These are phyloP conservation scores for Thinopyrum obtusiflorum DNA, from an alignment of 202 grass and related monocot species.

Conservation along the genomic window DNA sequence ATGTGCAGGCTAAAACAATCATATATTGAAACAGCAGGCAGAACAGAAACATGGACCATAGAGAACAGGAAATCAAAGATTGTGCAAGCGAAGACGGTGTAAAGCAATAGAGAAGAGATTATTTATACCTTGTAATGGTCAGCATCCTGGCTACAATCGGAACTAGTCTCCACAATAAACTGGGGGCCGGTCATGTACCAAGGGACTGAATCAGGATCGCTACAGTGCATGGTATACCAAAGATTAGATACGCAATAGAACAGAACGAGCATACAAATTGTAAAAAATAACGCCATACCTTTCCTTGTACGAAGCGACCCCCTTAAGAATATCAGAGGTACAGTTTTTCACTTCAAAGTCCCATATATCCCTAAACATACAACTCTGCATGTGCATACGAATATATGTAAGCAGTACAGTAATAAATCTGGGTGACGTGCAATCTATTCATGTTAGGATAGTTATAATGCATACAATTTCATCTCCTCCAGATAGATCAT, in stretches of 20 bases:
- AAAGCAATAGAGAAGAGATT: neutral
- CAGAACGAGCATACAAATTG: neutral
- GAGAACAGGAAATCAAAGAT: neutral
- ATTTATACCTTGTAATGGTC: neutral
- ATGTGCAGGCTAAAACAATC: neutral
- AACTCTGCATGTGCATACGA: conserved; percentile 19
- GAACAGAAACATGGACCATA: conserved; percentile 1
- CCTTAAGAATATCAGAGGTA: neutral
- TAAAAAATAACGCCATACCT: conserved; percentile 13
- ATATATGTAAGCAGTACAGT: conserved; percentile 11
- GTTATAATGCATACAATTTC: neutral
- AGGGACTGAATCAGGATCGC: neutral
- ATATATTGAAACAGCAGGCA: neutral
- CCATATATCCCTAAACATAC: conserved; percentile 21
- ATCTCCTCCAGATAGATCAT: neutral
- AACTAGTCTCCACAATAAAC: neutral
- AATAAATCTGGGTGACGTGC: neutral
- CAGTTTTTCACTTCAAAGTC: conserved; percentile 12
- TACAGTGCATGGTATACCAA: neutral
- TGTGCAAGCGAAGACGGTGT: neutral
- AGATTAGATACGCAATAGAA: neutral
- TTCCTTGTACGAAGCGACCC: neutral
- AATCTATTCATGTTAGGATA: conserved; percentile 11
- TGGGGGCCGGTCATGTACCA: neutral
- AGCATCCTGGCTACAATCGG: neutral